phyloP scores from a whole-genome alignment of 139 green algal genomes.

The Micractinium sp. region DNA sequence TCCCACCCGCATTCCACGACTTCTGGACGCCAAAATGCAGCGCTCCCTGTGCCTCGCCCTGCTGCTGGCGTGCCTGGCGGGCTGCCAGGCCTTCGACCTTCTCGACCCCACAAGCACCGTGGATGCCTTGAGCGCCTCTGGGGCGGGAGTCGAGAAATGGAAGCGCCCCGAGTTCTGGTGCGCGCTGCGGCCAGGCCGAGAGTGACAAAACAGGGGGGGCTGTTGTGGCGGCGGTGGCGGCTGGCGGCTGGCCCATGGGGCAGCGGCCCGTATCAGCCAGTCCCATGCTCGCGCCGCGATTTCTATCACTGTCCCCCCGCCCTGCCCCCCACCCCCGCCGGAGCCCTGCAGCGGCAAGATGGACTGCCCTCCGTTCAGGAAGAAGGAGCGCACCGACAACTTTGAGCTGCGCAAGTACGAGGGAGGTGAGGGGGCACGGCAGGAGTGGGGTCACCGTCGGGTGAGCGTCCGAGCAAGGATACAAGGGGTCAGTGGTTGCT shows the following conservation, averaged over 20 bases:
- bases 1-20: too few relatives aligned
- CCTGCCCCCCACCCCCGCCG: not conserved
- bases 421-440: not conserved
- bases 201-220: not conserved
- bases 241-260: not conserved
- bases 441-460: too few relatives aligned
- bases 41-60: not conserved
- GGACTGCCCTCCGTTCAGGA: conserved; percentile 30
- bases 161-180: conserved; percentile 44
- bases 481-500: too few relatives aligned
- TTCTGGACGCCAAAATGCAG: not conserved
- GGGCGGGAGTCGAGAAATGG: conserved; percentile 20
- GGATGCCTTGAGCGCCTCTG: not conserved
- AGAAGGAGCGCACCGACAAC: conserved; percentile 25
- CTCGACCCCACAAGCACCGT: not conserved
- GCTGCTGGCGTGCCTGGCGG: not conserved
- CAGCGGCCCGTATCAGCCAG: not conserved
- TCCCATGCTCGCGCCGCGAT: too few relatives aligned
- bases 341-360: conserved; percentile 24
- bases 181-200: not conserved
- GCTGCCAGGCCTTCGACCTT: not conserved
- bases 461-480: too few relatives aligned
- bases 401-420: conserved; percentile 40
- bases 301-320: not conserved
- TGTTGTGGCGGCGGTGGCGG: not conserved